Percentiles rank a stretch among this genome's conserved stretches.
phyloP scores from a whole-genome alignment of 2,329 filamentous ascomycete species.

The Lomentospora prolificans region DNA sequence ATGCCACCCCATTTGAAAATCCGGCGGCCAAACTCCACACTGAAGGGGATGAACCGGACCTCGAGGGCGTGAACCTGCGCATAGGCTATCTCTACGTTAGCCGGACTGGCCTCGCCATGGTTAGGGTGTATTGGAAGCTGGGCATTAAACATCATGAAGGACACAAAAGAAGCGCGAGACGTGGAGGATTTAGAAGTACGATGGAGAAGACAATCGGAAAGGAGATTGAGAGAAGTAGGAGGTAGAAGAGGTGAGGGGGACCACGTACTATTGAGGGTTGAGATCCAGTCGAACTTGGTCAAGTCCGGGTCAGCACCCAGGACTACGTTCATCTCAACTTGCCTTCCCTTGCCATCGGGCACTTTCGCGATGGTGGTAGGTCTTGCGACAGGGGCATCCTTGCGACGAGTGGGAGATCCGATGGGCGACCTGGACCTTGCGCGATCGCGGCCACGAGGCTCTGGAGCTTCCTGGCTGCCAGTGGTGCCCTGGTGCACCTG shows the following conservation, averaged over 20 bases:
- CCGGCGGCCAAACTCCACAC: conserved; percentile 15
- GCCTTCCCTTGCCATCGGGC: background rate
- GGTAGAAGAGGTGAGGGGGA: no score
- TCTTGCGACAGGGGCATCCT: background rate
- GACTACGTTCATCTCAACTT: conserved; percentile 27
- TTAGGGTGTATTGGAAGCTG: no score
- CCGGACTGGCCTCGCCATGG: background rate
- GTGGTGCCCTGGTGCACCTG: no score
- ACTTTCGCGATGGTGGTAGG: background rate
- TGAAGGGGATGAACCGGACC: conserved; percentile 13
- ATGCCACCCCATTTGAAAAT: conserved; percentile 15
- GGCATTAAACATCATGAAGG: no score
- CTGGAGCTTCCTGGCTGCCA: no score
- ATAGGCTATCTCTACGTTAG: conserved; percentile 10
- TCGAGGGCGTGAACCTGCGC: conserved; percentile 11
- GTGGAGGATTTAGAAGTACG: no score
- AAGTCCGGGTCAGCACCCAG: conserved; percentile 26
- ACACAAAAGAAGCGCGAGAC: no score
- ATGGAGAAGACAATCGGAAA: no score
- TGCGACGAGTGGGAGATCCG: background rate
- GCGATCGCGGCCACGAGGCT: background rate
- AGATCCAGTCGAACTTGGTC: background rate
- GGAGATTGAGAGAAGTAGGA: background rate
- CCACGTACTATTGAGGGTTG: background rate
- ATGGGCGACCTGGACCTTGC: background rate